These are phyloP conservation scores for Chloropicon primus DNA, from an alignment of 139 green algal genomes.

Conservation along the genomic window DNA sequence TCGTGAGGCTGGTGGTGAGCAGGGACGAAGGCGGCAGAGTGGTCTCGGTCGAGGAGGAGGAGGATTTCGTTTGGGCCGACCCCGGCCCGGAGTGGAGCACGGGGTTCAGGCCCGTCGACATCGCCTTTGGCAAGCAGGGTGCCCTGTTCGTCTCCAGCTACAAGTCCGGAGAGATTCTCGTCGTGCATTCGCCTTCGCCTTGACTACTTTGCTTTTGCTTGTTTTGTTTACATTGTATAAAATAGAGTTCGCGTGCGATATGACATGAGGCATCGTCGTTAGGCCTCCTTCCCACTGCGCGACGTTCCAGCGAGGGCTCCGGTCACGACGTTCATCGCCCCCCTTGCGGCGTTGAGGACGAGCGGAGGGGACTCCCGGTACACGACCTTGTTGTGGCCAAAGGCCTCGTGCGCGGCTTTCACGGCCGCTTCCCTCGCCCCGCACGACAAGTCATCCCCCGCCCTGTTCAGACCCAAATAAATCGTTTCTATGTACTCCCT, in stretches of 20 bases:
- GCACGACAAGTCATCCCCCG: neutral
- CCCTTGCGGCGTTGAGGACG: neutral
- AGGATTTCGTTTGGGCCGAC: neutral
- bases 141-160: neutral
- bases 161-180: neutral
- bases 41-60: neutral
- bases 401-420: neutral
- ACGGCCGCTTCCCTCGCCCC: neutral
- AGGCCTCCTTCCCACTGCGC: no score
- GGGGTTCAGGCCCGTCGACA: neutral
- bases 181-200: no score
- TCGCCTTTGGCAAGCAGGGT: neutral
- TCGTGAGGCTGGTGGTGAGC: neutral
- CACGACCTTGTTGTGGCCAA: neutral
- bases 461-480: neutral
- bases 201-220: no score
- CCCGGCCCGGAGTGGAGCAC: neutral
- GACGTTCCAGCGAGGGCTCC: neutral
- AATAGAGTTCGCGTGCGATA: no score
- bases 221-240: no score
- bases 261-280: no score
- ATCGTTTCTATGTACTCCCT: neutral
- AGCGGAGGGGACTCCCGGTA: neutral
- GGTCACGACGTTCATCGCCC: neutral
- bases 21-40: neutral